These are phyloP conservation scores for Plasmodium coatneyi DNA, from an alignment of 169 alveolate species.

Conservation along the genomic window DNA sequence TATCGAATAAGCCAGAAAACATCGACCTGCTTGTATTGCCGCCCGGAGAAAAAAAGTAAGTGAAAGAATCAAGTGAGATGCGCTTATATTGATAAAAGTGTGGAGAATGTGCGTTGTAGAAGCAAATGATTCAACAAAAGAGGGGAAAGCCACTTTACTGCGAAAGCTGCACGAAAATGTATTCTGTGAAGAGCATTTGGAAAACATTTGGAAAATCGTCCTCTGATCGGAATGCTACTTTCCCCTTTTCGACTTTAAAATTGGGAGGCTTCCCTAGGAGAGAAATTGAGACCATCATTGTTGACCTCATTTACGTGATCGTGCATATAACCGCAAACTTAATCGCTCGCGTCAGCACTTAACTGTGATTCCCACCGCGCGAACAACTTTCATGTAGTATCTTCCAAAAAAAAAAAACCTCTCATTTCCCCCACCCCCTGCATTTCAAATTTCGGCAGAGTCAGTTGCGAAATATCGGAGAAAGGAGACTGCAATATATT, in stretches of 20 bases:
- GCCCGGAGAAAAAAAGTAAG: slow-evolving; percentile 74
- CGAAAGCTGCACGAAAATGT: background rate
- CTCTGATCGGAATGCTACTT: background rate
- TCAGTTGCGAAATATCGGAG: slow-evolving; percentile 58
- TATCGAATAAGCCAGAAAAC: slow-evolving; percentile 71
- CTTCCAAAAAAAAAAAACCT: background rate
- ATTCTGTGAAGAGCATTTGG: background rate
- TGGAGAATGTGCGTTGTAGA: background rate
- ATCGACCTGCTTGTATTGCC: slow-evolving; percentile 50
- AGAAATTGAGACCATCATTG: background rate
- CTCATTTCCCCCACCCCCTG: background rate
- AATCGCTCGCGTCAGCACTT: background rate
- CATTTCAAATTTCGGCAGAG: slow-evolving; percentile 28
- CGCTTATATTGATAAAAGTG: background rate
- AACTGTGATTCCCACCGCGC: background rate
- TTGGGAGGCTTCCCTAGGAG: background rate
- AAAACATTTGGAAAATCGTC: background rate
- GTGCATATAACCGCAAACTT: background rate
- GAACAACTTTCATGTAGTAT: background rate
- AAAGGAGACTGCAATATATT: slow-evolving; percentile 72
- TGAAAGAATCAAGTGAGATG: background rate
- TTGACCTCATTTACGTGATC: background rate
- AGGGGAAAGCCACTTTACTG: background rate
- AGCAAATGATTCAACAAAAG: background rate
- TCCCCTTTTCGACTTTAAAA: background rate